Evolutionary conservation across 2,329 filamentous ascomycete species (phyloP).

Genomic region (Stromatinia cepivora): DNA sequence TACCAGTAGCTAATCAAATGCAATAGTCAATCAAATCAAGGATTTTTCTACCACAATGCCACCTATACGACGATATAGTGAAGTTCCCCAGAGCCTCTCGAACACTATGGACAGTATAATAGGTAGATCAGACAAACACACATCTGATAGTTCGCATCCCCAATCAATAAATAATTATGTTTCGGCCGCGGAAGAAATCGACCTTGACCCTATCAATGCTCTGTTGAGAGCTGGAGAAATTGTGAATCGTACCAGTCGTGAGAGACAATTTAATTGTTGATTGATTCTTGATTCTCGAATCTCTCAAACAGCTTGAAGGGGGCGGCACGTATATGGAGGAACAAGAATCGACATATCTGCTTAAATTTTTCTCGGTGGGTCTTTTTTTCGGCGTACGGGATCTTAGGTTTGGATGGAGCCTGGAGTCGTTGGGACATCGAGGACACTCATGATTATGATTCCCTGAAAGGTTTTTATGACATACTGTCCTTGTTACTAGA

Average conservation of each 20-base stretch:
- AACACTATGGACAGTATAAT: conserved; percentile 11
- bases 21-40: conserved; percentile 27
- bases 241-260: conserved; percentile 47
- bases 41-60: conserved; percentile 34
- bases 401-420: conserved; percentile 21
- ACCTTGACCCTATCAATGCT: conserved; percentile 59
- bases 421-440: conserved; percentile 22
- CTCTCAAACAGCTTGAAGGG: background rate
- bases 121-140: background rate
- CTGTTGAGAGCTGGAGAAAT: conserved; percentile 60
- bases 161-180: conserved; percentile 32
- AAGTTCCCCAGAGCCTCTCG: conserved; percentile 16
- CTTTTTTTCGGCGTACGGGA: conserved; percentile 21
- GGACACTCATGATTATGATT: conserved; percentile 12
- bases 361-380: conserved; percentile 15
- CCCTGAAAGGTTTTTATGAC: conserved; percentile 1
- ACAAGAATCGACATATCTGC: background rate
- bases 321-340: background rate
- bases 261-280: conserved; percentile 9
- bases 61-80: conserved; percentile 33
- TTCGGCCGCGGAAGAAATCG: conserved; percentile 37
- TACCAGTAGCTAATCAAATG: conserved; percentile 21
- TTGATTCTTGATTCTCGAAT: background rate
- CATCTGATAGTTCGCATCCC: conserved; percentile 26
- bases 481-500: conserved; percentile 21